Percentiles rank a stretch among this genome's conserved stretches.
These are phyloP conservation scores for Ochetophila trinervis DNA, from an alignment of 306 rosid species.

Conservation along the genomic window DNA sequence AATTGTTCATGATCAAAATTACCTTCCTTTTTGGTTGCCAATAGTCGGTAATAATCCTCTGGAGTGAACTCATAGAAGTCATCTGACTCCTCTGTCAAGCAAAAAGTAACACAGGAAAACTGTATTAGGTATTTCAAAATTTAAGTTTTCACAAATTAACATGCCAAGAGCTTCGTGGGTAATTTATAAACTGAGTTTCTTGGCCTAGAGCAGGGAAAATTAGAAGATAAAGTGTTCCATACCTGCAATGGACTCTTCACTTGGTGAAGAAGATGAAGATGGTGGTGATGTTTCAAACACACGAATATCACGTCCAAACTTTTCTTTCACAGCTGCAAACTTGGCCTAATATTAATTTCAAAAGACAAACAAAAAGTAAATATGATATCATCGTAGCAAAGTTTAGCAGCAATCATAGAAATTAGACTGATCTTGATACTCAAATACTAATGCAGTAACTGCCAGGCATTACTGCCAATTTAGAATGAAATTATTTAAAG, in stretches of 20 bases:
- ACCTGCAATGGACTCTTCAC: constrained; percentile 43
- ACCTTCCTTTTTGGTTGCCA: constrained; percentile 71
- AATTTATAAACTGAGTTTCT: neutral
- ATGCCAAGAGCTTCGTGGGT: neutral
- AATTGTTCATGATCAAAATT: constrained; percentile 17
- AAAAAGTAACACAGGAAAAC: constrained; percentile 13
- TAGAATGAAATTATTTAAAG: neutral
- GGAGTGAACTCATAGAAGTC: constrained; percentile 77
- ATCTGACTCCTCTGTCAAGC: constrained; percentile 52
- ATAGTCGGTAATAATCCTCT: constrained; percentile 63
- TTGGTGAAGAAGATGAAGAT: constrained; percentile 52
- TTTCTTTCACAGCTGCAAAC: constrained; percentile 52
- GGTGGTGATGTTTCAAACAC: constrained; percentile 58
- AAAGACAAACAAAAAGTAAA: constrained; percentile 9
- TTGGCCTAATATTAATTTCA: constrained; percentile 44
- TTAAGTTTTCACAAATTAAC: neutral
- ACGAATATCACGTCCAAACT: constrained; percentile 64
- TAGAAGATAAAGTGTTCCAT: constrained; percentile 9
- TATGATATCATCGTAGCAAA: constrained; percentile 4
- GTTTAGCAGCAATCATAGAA: constrained; percentile 17
- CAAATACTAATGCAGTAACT: too few species aligned
- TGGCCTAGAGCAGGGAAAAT: neutral
- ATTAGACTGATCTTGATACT: neutral
- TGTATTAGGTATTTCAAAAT: neutral
- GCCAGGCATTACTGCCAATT: neutral